These are phyloP conservation scores for Trichoderma atrobrunneum DNA, from an alignment of 2,329 filamentous ascomycete species.

Conservation along the genomic window DNA sequence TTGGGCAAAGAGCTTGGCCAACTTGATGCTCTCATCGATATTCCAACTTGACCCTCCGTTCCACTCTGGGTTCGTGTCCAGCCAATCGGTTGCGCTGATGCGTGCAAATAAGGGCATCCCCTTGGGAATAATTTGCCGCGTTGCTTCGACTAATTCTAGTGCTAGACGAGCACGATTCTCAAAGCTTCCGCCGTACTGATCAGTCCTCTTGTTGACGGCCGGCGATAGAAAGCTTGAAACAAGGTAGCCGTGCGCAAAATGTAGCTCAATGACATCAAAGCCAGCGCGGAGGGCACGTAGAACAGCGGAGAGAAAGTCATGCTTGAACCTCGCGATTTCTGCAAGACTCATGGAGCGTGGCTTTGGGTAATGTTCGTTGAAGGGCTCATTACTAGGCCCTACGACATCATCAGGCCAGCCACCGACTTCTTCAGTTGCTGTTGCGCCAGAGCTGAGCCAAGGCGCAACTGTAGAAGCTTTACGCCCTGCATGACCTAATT, in stretches of 20 bases:
- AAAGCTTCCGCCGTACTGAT: conserved; percentile 65
- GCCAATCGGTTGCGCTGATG: conserved; percentile 73
- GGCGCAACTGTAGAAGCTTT: conserved; percentile 56
- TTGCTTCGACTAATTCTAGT: conserved; percentile 63
- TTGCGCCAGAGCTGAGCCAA: conserved; percentile 60
- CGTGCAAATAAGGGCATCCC: conserved; percentile 70
- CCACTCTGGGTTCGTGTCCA: conserved; percentile 57
- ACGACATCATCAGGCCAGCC: conserved; percentile 52
- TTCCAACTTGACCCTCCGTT: conserved; percentile 60
- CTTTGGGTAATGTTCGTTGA: conserved; percentile 53
- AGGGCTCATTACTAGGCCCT: conserved; percentile 47
- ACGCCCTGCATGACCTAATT: conserved; percentile 72
- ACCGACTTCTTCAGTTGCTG: conserved; percentile 37
- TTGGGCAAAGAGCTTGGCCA: conserved; percentile 62
- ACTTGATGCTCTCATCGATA: conserved; percentile 57
- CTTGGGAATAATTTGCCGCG: conserved; percentile 61
- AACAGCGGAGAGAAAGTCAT: conserved; percentile 54
- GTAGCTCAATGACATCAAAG: conserved; percentile 66
- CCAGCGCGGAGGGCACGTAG: conserved; percentile 61
- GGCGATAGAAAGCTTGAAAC: conserved; percentile 67
- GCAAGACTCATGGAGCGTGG: conserved; percentile 63
- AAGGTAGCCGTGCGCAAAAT: conserved; percentile 77
- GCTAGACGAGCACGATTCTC: conserved; percentile 69
- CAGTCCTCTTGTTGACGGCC: conserved; percentile 65
- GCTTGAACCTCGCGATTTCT: conserved; percentile 63